phyloP scores from a whole-genome alignment of 305 asterid species.

The Fraxinus nigra region DNA sequence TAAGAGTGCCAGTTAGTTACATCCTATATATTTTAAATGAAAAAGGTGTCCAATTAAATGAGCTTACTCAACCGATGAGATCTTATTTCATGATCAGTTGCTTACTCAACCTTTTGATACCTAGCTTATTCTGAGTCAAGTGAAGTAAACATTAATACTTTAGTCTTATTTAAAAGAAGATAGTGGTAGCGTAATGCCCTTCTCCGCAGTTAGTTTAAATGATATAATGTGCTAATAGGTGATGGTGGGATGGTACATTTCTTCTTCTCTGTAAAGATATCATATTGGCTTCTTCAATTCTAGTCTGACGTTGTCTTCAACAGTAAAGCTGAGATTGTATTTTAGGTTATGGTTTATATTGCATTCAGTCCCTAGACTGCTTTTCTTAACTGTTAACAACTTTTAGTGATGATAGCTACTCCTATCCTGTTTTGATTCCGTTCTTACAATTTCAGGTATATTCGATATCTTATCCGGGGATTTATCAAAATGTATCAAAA shows the following conservation, averaged over 20 bases:
- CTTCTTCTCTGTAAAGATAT: background rate
- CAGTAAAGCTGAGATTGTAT: background rate
- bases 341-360: background rate
- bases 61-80: background rate
- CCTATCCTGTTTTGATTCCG: slow-evolving; percentile 22
- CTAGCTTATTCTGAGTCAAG: background rate
- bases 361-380: slow-evolving; percentile 9
- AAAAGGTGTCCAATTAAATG: background rate
- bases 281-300: background rate
- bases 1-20: background rate
- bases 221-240: background rate
- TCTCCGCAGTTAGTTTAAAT: background rate
- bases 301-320: background rate
- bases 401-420: background rate
- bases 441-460: slow-evolving; percentile 61
- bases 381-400: slow-evolving; percentile 3
- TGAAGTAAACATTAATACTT: background rate
- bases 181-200: background rate
- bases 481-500: slow-evolving; percentile 77
- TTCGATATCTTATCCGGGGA: slow-evolving; percentile 90
- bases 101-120: background rate
- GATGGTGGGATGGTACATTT: background rate
- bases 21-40: background rate
- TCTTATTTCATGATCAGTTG: background rate
- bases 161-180: background rate